Evolutionary conservation across 2,329 filamentous ascomycete species (phyloP).

Genomic region (Dactylonectria macrodidyma): DNA sequence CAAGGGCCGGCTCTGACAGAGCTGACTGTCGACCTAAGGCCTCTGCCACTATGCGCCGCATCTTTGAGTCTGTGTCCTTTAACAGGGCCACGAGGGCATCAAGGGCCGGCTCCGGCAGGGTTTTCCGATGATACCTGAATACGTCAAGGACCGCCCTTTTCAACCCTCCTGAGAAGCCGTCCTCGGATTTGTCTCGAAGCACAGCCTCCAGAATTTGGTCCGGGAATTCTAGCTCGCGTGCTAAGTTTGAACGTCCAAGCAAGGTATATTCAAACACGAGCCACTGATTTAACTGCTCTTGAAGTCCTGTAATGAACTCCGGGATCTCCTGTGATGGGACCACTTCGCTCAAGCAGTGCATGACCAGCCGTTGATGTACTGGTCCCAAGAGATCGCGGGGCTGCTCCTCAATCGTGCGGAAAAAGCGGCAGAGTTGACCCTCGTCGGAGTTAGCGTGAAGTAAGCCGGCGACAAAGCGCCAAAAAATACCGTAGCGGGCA

Average conservation of each 20-base stretch:
- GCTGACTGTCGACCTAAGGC: background rate
- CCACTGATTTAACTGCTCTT: too few species aligned
- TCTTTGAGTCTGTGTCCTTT: too few species aligned
- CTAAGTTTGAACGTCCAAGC: background rate
- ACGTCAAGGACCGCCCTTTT: background rate
- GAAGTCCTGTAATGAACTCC: too few species aligned
- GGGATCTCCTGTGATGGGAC: too few species aligned
- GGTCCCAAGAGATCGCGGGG: constrained; percentile 55
- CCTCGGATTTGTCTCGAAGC: background rate
- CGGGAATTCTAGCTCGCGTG: background rate
- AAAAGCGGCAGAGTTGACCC: constrained; percentile 41
- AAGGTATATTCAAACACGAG: background rate
- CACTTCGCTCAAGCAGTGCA: constrained; percentile 55
- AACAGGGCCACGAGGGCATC: too few species aligned
- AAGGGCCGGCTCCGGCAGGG: background rate
- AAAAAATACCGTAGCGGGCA: constrained; percentile 56
- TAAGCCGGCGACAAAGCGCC: constrained; percentile 59
- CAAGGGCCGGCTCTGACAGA: background rate
- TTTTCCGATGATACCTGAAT: background rate
- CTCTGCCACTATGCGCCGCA: too few species aligned
- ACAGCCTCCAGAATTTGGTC: background rate
- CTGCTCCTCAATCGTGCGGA: constrained; percentile 51
- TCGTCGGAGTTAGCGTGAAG: constrained; percentile 35
- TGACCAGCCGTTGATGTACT: constrained; percentile 54
- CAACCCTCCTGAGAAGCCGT: background rate